Base-by-base conservation (phyloP, 108 stramenopile species). In the Pseudonitzschia delicatissima region DNA sequence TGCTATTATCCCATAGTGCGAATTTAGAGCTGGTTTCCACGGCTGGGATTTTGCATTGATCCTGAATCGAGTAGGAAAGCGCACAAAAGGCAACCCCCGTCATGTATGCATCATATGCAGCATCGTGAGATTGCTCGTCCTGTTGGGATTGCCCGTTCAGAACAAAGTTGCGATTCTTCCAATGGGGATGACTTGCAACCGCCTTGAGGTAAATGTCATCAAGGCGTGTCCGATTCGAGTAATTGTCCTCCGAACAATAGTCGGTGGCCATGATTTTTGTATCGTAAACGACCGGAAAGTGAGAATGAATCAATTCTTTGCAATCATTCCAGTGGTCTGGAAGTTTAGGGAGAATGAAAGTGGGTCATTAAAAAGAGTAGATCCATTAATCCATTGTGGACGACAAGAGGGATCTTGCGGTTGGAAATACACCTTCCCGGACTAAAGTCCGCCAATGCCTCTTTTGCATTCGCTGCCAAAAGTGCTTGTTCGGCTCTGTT, bases 341-440 rank as follows among this genome's bases (percentile, higher is more conserved):
- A 2, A 93, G 78, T 21, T 26, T 64, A 23, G 4, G 57, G 64
- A 34, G 65, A 48, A 70, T 87, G 84, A 69, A 82, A 93, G 62
- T 93, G 92, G 3, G 92, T 83, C 61, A 93, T 50, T 5, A 93
- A 63, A 64, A 93, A 93, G 42, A 88, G 63, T 17, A 93, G 50
- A 67, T 93, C 92, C 84, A 85, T 83, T 45, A 88, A 74, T 0
- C 92, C 92, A 82, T 93, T 93, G 74, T 93, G 92, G 50, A 90
- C 78, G 28, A 93, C 73, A 15, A 93, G 52, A 20, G 92, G 92
- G 42, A 90, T 81, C 51, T 78, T 74, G 31, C 83, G 55, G 31
- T 64, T 60, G 11, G 45, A 36, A 31, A 48, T 23, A 18, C 25
- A n/a, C 25, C 25, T 20, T 36, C 6, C 18, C 18, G 50, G 26